A percentile compares a stretch with the other conserved stretches of the same genome.
These are phyloP conservation scores for Globisporangium nagaii DNA, from an alignment of 352 stramenopile species.

Conservation along the genomic window DNA sequence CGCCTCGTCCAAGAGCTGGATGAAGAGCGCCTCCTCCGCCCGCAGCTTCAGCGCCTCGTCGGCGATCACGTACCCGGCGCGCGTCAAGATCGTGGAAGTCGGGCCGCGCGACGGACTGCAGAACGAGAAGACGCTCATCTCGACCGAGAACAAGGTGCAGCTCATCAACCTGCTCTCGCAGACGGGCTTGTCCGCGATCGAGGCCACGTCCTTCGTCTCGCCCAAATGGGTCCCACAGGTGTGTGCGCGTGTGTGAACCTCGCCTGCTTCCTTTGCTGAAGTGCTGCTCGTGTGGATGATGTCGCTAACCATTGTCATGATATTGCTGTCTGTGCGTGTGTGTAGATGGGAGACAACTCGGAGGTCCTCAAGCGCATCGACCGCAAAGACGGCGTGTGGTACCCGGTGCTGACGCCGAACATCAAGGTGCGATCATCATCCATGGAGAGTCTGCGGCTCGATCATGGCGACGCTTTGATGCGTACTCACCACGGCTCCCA, in stretches of 20 bases:
- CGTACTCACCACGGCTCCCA: background rate
- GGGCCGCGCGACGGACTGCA: slow-evolving; percentile 95
- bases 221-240: slow-evolving; percentile 96
- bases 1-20: background rate
- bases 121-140: slow-evolving; percentile 90
- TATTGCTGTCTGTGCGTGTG: background rate
- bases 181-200: slow-evolving; percentile 87
- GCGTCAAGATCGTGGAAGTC: slow-evolving; percentile 93
- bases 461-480: background rate
- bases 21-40: background rate
- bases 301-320: no score
- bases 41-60: background rate
- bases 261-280: background rate
- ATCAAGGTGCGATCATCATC: slow-evolving; percentile 66
- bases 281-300: background rate
- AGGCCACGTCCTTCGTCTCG: slow-evolving; percentile 95
- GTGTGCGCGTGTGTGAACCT: background rate
- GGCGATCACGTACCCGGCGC: slow-evolving; percentile 42
- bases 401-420: slow-evolving; percentile 93
- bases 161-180: slow-evolving; percentile 89
- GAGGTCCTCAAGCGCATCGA: slow-evolving; percentile 86
- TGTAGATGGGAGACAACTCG: slow-evolving; percentile 90
- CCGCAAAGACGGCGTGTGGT: slow-evolving; percentile 72
- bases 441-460: no score
- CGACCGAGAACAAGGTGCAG: slow-evolving; percentile 88